Conservation (phyloP, 345 rosid genomes). For the Carallia brachiata region DNA sequence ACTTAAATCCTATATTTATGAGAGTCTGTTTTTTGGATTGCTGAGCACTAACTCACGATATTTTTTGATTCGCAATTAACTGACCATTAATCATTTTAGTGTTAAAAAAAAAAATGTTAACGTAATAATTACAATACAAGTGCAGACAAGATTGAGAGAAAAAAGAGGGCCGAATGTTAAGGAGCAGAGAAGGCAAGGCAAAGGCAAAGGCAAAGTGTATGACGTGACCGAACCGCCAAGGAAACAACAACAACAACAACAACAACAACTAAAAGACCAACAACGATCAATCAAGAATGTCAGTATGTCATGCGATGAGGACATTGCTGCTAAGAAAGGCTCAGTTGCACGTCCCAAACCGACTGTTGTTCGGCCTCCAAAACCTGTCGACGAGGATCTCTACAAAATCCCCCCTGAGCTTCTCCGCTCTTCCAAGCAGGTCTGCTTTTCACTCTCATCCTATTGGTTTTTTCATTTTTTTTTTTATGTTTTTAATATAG, state of each 20-base stretch:
- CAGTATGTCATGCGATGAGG: not conserved
- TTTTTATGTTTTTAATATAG: not conserved
- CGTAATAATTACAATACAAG: not conserved
- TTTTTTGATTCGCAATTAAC: no score
- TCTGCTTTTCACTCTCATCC: not conserved
- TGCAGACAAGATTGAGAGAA: conserved; percentile 40
- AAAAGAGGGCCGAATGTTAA: conserved; percentile 39
- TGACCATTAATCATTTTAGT: no score
- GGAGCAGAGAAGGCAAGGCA: conserved; percentile 53
- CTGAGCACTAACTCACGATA: no score
- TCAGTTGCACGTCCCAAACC: not conserved
- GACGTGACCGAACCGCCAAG: conserved; percentile 52
- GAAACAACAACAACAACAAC: conserved; percentile 25
- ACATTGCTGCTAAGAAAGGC: not conserved
- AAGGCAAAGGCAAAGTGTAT: conserved; percentile 55
- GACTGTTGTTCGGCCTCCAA: conserved; percentile 36
- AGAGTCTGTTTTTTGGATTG: no score
- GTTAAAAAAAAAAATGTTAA: no score
- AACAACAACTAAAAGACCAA: not conserved
- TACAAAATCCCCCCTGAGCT: conserved; percentile 86
- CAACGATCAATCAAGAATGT: not conserved
- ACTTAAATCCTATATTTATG: no score
- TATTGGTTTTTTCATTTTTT: not conserved
- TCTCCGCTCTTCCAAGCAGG: conserved; percentile 40
- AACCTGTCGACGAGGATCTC: conserved; percentile 86